Conservation (phyloP, 1,284 basidiomycete genomes). For the Irpex sp. region DNA sequence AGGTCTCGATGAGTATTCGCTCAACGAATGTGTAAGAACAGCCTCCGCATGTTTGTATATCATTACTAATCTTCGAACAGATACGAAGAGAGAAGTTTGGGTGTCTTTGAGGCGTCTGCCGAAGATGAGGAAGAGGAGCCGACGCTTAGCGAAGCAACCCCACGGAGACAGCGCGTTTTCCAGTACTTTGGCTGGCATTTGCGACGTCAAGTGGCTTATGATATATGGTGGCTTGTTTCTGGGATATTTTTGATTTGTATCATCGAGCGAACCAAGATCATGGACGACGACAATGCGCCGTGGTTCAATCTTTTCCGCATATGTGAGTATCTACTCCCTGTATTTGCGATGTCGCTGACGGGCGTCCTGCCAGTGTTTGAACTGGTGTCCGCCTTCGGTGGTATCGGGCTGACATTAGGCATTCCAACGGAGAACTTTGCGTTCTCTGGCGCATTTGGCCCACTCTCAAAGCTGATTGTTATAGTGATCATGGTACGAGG, state of each 20-base stretch:
- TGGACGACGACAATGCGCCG: conserved; percentile 46
- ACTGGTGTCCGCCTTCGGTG: conserved; percentile 58
- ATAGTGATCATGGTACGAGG: conserved; percentile 58
- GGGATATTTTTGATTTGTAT: conserved; percentile 65
- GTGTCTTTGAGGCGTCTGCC: conserved; percentile 54
- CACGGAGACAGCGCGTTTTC: conserved; percentile 42
- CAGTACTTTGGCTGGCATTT: conserved; percentile 61
- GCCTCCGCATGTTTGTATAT: too few relatives aligned
- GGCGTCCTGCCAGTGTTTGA: conserved; percentile 37
- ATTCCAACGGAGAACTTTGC: conserved; percentile 40
- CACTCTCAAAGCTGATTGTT: conserved; percentile 58
- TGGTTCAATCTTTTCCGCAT: conserved; percentile 64
- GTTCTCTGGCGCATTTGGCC: conserved; percentile 46
- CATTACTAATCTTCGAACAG: conserved; percentile 25
- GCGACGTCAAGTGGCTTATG: conserved; percentile 62
- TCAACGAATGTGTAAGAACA: conserved; percentile 78
- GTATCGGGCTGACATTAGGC: conserved; percentile 55
- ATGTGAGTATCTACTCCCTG: conserved; percentile 11
- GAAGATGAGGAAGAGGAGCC: conserved; percentile 50
- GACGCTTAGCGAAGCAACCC: conserved; percentile 32
- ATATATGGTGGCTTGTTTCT: conserved; percentile 60
- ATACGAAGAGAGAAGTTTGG: conserved; percentile 67
- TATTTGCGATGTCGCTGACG: neutral
- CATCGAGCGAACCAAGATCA: conserved; percentile 58
- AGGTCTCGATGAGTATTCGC: conserved; percentile 65